Evolutionary conservation across 805 yeast genomes (phyloP), one percentile per base, ranked within the genome.

Genomic region (Kuraishia ogatae): DNA sequence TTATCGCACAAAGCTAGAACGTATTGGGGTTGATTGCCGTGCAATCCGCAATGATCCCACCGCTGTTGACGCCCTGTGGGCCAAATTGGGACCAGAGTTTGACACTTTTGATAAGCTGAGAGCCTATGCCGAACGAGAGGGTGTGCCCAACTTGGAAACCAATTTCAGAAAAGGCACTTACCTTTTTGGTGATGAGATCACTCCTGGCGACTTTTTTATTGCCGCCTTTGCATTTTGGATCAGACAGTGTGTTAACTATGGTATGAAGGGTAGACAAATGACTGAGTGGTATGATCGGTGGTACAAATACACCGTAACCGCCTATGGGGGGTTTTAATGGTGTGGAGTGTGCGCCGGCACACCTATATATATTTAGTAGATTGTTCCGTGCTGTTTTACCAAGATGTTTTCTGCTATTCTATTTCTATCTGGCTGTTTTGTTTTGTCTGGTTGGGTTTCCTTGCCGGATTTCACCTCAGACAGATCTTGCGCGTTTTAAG

Each of bases 151-250:
- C 17, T n/a, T 46, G 28, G 43, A 35, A 3, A 20, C 17, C n/a
- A 28, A 43, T 15, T 29, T 52, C 50, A 52, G 46, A 28, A 49
- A n/a, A 5, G 50, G 39, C 10, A 43, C 22, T 20, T 52, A 22
- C 29, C 35, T 52, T 7, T 39, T 47, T 35, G 53, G 53, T n/a
- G 26, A 24, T 15, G 39, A 50, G 21, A 24, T 39, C 15, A 50
- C 43, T 20, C 20, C 47, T 15, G 54, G 50, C 17, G 54, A 52
- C 15, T 46, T 52, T 23, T 15, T 43, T 13, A n/a, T 52, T 13
- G 54, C 39, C 28, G 49, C 43, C 5, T 47, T 24, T 24, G 50
- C 46, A 15, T 52, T 52, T 29, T 52, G 50, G 50, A 13, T 52
- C 10, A 35, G 47, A 22, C 39, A 23, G 39, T 23, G 50, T 19